phyloP scores from a whole-genome alignment of 1,139 yeast genomes.

The Saccharomycopsis hybrid region DNA sequence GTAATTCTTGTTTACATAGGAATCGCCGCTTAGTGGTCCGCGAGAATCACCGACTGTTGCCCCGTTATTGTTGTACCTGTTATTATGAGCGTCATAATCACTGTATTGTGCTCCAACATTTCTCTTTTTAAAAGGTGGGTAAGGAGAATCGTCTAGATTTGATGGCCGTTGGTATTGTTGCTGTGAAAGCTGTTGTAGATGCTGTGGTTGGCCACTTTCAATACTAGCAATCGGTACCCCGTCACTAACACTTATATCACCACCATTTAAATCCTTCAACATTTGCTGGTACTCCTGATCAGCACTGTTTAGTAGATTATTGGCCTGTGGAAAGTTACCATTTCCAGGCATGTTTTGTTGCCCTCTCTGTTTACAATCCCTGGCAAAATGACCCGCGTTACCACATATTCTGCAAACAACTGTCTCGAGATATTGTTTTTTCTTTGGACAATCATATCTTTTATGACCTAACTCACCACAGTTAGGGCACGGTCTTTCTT shows the following conservation, averaged over 20 bases:
- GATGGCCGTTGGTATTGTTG: not conserved
- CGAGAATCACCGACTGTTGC: not conserved
- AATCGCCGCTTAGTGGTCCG: not conserved
- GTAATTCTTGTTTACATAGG: not conserved
- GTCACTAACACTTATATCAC: conserved; percentile 12
- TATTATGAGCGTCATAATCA: not conserved
- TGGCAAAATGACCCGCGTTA: conserved; percentile 75
- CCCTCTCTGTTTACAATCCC: conserved; percentile 58
- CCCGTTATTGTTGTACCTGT: not conserved
- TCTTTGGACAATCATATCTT: conserved; percentile 54
- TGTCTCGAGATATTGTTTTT: conserved; percentile 45
- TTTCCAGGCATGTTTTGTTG: conserved; percentile 25
- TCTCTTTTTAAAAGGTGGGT: conserved; percentile 3
- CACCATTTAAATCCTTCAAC: conserved; percentile 44
- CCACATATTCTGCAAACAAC: conserved; percentile 78
- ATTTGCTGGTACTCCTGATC: conserved; percentile 46
- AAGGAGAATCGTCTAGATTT: no score
- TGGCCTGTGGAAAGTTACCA: conserved; percentile 13
- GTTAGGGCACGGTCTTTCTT: conserved; percentile 55
- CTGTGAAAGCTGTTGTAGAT: not conserved
- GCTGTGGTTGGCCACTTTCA: not conserved
- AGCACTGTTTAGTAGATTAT: conserved; percentile 22
- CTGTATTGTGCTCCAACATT: not conserved
- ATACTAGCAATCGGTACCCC: not conserved
- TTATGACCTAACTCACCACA: conserved; percentile 59